Conservation (phyloP, 805 yeast genomes). For the Starmera quercuum region DNA sequence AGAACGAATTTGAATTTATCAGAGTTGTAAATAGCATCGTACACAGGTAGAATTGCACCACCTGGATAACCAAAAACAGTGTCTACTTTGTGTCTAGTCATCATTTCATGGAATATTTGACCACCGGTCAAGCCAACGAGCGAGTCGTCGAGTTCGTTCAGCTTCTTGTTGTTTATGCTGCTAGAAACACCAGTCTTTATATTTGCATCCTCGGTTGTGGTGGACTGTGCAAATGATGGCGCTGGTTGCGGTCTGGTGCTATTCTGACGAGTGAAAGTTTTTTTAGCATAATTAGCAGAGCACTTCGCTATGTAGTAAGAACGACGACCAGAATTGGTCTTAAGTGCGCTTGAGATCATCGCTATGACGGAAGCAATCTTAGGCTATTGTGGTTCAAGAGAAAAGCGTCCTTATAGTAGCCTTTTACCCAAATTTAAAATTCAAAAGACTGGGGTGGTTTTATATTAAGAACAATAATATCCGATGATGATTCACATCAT, state of each 20-base stretch:
- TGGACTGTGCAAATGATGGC: slow-evolving; percentile 17
- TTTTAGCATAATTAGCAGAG: not conserved
- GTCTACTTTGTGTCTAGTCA: slow-evolving; percentile 92
- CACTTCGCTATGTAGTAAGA: slow-evolving; percentile 5
- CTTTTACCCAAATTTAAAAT: too few relatives aligned
- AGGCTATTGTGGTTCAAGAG: not conserved
- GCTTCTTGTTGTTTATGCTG: slow-evolving; percentile 2
- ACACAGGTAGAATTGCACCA: slow-evolving; percentile 97
- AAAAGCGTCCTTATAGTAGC: too few relatives aligned
- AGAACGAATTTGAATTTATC: slow-evolving; percentile 81
- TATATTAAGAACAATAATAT: too few relatives aligned
- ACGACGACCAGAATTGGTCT: slow-evolving; percentile 14
- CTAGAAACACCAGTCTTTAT: slow-evolving; percentile 1
- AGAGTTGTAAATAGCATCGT: slow-evolving; percentile 92
- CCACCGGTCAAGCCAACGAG: slow-evolving; percentile 97
- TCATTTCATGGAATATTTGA: slow-evolving; percentile 97
- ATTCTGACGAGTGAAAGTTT: not conserved
- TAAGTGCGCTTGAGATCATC: slow-evolving; percentile 6
- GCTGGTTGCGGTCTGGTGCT: slow-evolving; percentile 20
- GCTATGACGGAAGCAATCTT: not conserved
- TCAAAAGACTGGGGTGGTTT: too few relatives aligned
- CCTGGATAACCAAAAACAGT: slow-evolving; percentile 98
- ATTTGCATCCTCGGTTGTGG: slow-evolving; percentile 3
- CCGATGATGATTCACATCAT: not conserved
- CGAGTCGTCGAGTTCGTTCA: slow-evolving; percentile 59